Percentiles rank a stretch among this genome's conserved stretches.
Evolutionary conservation across 2,329 filamentous ascomycete species (phyloP).

Genomic region (Colletotrichum sp.): DNA sequence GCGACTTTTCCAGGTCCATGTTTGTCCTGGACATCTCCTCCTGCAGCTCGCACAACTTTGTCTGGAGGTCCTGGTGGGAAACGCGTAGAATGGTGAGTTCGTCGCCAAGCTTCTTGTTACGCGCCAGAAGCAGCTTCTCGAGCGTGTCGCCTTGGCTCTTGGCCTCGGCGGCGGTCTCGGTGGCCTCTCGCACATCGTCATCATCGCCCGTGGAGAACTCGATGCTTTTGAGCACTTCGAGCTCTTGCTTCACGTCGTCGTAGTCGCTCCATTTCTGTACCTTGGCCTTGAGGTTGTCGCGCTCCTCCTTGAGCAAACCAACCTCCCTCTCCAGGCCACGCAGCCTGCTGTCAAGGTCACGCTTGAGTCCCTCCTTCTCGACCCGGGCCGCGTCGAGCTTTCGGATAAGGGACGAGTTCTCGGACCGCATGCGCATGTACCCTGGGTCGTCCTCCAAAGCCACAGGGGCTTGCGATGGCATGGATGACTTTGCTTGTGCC

Average conservation of each 20-base stretch:
- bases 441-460: constrained; percentile 86
- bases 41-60: constrained; percentile 78
- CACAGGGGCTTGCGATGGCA: constrained; percentile 62
- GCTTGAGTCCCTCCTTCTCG: constrained; percentile 82
- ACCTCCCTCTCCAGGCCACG: constrained; percentile 82
- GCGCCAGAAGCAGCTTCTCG: constrained; percentile 87
- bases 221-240: constrained; percentile 96
- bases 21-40: constrained; percentile 85
- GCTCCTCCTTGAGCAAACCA: constrained; percentile 76
- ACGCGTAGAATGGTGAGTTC: constrained; percentile 92
- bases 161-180: constrained; percentile 51
- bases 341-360: constrained; percentile 76
- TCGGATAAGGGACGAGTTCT: constrained; percentile 89
- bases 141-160: constrained; percentile 78
- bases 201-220: constrained; percentile 94
- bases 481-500: constrained; percentile 82
- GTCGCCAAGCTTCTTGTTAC: constrained; percentile 96
- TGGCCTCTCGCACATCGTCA: constrained; percentile 52
- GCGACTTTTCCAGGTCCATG: constrained; percentile 83
- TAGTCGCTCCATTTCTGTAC: constrained; percentile 93
- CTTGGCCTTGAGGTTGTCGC: constrained; percentile 79
- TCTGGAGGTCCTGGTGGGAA: constrained; percentile 90
- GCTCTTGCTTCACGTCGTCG: constrained; percentile 92
- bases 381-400: constrained; percentile 85
- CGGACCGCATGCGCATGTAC: constrained; percentile 86